Conservation (phyloP, 2,329 filamentous ascomycete species). For the Scortechinia acanthostroma region DNA sequence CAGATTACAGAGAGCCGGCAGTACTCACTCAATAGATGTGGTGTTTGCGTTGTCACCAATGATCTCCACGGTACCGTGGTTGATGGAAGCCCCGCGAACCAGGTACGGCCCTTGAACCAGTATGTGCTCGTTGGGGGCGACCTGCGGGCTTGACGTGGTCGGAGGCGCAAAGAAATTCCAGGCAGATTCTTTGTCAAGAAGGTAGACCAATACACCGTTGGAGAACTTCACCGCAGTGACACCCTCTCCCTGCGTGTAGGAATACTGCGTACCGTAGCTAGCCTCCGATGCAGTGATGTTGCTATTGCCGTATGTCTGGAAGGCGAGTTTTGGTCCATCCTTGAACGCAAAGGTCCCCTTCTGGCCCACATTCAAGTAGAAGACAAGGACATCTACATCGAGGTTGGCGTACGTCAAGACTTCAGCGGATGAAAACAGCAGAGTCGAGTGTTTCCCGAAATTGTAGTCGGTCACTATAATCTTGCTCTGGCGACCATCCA, state of each 20-base stretch:
- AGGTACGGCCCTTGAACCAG: too few relatives aligned
- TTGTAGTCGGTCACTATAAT: constrained; percentile 44
- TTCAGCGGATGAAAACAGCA: constrained; percentile 42
- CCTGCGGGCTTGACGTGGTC: too few relatives aligned
- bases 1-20: too few relatives aligned
- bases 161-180: constrained; percentile 52
- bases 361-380: constrained; percentile 39
- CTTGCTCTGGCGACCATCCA: too few relatives aligned
- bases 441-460: constrained; percentile 31
- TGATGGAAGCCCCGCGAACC: too few relatives aligned
- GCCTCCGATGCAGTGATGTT: constrained; percentile 17
- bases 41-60: too few relatives aligned
- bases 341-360: constrained; percentile 39
- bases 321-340: constrained; percentile 20
- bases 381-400: constrained; percentile 31
- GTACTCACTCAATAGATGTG: too few relatives aligned
- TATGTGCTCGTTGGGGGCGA: too few relatives aligned
- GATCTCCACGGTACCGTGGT: too few relatives aligned
- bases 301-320: constrained; percentile 28
- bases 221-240: constrained; percentile 36
- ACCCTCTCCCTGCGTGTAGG: constrained; percentile 36
- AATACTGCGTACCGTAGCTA: constrained; percentile 21
- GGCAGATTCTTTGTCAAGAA: constrained; percentile 41
- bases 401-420: constrained; percentile 37
- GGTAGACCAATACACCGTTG: constrained; percentile 37